Conservation (phyloP, 306 rosid species). For the Adenanthera pavonina region DNA sequence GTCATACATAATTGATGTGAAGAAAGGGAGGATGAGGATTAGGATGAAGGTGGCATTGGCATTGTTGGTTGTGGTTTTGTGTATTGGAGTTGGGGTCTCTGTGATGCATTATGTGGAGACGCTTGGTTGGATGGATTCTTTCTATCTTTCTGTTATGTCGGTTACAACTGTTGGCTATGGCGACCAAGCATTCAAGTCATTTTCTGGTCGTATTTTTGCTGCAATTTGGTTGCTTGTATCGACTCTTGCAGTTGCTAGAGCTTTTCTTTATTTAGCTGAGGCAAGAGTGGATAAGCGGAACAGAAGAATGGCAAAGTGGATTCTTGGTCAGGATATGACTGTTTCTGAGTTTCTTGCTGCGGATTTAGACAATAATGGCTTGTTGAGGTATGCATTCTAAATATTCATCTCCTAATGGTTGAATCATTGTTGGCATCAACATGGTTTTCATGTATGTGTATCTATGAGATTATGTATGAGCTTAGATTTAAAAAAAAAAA, state of each 20-base stretch:
- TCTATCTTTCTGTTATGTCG: conserved; percentile 97
- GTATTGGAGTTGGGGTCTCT: conserved; percentile 79
- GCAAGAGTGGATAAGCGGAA: conserved; percentile 97
- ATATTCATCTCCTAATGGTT: conserved; percentile 11
- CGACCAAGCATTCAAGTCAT: conserved; percentile 73
- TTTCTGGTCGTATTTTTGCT: conserved; percentile 87
- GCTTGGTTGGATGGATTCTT: conserved; percentile 89
- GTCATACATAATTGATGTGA: conserved; percentile 81
- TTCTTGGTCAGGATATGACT: conserved; percentile 97
- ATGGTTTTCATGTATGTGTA: conserved; percentile 25
- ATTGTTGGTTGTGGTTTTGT: conserved; percentile 83
- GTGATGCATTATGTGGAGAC: conserved; percentile 88
- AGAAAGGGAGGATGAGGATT: conserved; percentile 99
- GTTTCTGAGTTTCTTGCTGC: conserved; percentile 94
- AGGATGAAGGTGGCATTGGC: conserved; percentile 97
- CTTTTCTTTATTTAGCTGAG: conserved; percentile 91
- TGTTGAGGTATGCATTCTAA: conserved; percentile 68
- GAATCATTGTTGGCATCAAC: background rate
- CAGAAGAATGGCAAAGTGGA: conserved; percentile 93
- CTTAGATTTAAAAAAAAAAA: background rate
- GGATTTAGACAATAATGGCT: conserved; percentile 91
- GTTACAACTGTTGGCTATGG: conserved; percentile 98
- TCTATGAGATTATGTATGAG: background rate
- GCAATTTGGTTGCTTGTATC: conserved; percentile 95
- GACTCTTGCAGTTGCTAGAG: conserved; percentile 90